Conservation (phyloP, 306 rosid species). For the Urtica urens region DNA sequence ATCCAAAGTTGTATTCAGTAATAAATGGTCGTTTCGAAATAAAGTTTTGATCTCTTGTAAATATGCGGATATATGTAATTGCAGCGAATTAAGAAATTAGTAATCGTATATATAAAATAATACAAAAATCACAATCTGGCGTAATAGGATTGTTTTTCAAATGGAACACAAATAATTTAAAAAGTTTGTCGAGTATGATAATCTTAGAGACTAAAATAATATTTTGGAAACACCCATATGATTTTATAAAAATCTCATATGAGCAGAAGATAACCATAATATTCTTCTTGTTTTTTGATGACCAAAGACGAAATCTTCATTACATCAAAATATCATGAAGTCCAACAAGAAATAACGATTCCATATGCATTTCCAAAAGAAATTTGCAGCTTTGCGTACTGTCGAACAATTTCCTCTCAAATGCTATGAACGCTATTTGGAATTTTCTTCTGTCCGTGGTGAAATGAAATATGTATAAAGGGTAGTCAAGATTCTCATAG, state of each 20-base stretch:
- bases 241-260: too few relatives aligned
- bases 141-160: too few relatives aligned
- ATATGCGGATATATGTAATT: too few relatives aligned
- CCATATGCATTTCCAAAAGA: neutral
- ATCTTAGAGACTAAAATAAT: neutral
- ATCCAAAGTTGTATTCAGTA: too few relatives aligned
- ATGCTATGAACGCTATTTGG: neutral
- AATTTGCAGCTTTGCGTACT: neutral
- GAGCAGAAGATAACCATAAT: neutral
- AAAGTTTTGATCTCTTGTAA: too few relatives aligned
- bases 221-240: neutral
- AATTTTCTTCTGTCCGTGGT: neutral
- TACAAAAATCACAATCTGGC: too few relatives aligned
- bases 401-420: neutral
- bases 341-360: conserved; percentile 3
- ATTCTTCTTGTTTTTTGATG: neutral
- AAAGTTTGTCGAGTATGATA: neutral
- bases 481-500: neutral
- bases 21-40: too few relatives aligned
- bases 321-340: neutral
- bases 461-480: neutral
- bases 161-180: neutral
- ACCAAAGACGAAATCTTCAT: neutral
- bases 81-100: too few relatives aligned
- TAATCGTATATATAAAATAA: too few relatives aligned